phyloP scores from a whole-genome alignment of 2,329 filamentous ascomycete genomes.

The Pseudogymnoascus sp. region DNA sequence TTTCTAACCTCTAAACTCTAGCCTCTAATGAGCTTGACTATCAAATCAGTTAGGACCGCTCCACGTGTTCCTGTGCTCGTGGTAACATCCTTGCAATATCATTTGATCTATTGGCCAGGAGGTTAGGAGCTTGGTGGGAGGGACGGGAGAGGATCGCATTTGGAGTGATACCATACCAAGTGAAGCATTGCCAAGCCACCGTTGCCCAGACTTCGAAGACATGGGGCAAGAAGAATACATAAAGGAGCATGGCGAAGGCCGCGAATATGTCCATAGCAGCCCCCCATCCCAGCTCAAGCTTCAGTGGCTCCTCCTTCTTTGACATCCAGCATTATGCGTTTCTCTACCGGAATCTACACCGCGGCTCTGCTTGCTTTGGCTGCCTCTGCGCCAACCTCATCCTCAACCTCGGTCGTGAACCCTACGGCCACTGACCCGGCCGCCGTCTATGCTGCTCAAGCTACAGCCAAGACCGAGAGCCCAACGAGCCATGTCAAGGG shows the following conservation, averaged over 20 bases:
- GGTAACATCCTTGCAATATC: background rate
- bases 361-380: slow-evolving; percentile 23
- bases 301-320: background rate
- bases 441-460: slow-evolving; percentile 48
- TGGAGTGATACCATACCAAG: background rate
- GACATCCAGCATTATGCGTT: slow-evolving; percentile 21
- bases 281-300: background rate
- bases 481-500: slow-evolving; percentile 60
- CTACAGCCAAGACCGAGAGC: slow-evolving; percentile 53
- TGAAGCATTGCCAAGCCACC: background rate
- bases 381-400: slow-evolving; percentile 18
- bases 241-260: background rate
- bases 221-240: background rate
- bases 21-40: background rate
- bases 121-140: background rate
- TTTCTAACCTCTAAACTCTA: background rate
- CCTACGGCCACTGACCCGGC: slow-evolving; percentile 44
- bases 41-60: background rate
- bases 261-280: background rate
- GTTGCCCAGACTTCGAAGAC: background rate
- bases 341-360: slow-evolving; percentile 18
- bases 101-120: too few relatives aligned
- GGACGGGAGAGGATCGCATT: background rate
- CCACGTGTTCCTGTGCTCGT: background rate
- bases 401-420: slow-evolving; percentile 9